Base-by-base conservation (phyloP, 2,329 filamentous ascomycete genomes). In the Metarhizium album region DNA sequence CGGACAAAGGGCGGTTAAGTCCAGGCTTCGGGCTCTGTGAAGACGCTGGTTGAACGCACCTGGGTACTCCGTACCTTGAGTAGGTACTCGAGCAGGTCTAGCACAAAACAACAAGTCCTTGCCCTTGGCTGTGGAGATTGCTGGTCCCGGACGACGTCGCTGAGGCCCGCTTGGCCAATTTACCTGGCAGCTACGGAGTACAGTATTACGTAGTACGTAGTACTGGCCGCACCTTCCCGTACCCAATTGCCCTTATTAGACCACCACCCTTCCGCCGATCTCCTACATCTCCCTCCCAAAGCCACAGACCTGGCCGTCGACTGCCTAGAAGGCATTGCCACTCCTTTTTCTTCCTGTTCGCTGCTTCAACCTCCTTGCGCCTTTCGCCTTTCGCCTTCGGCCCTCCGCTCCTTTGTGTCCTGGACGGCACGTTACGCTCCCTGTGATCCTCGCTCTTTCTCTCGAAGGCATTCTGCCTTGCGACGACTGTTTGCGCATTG, bases 371-470 rank as follows among this genome's bases (percentile, higher is more conserved):
- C n/a, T 20, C n/a, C 40, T 24, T 42, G 45, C 40, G 18, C 33
- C 4, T 13, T 42, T 23, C 46, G 20, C 18, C n/a, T n/a, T n/a
- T n/a, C n/a, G 40, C n/a, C 40, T 24, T 42, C 45, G 31, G 18
- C 33, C 4, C n/a, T 42, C 29, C 46, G 20, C 18, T 46, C 46
- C 24, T 47, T 52, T 45, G 13, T 37, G 51, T 54, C 53, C 37
- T 54, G 20, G 43, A 51, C 48, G 51, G 48, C 51, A 51, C 51
- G 29, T 48, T 46, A 42, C 53, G 13, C 43, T 54, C 48, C 53
- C 53, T 53, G 31, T 45, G 29, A 24, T 48, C 29, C 29, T 18
- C 2, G 38, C 6, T 6, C 13, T 14, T 46, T 23, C 45, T 33
- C 48, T 14, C 18, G 7, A 22, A 14, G 24, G 35, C 6, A 8